Base-by-base conservation (phyloP, 208 protist species). In the Acanthamoeba divionensis region DNA sequence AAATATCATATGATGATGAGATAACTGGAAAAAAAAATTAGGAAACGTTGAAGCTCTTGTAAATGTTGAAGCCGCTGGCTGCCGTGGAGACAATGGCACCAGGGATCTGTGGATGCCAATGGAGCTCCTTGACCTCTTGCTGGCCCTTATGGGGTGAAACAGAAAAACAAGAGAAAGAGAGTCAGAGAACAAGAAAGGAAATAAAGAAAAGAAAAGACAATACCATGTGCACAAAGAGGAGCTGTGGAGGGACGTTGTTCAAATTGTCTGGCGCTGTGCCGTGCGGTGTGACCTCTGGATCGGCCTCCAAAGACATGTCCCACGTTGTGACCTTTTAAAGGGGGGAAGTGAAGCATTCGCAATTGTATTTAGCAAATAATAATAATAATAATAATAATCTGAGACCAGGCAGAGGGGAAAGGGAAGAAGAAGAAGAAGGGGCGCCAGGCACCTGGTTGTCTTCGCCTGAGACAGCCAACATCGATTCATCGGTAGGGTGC, bases 41-140 rank as follows among this genome's bases (percentile, higher is more conserved):
- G 24, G 24, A 79, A 31, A 65, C 44, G 95, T 98, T 98, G 94
- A 97, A 97, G 12, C 98, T 97, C 52, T 97, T 97, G 91, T 99
- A 99, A 54, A 99, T 95, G 91, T 99, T 97, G 65, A 99, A 97
- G 15, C 98, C 98, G 10, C 98, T 93, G 85, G 94, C 97, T 77
- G 98, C 97, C 4, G 98, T 99, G 54, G 96, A 97, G 44, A 99
- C 91, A n/a, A 99, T 92, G 67, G 98, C 94, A 45, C 98, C 97
- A 0, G 97, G 96, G n/a, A 98, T 96, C 95, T 99, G 97, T 77
- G 94, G 91, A 94, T 99, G 98, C 98, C 98, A 99, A 92, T 99
- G 98, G 18, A 97, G 95, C 94, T 99, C 98, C 96, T 99, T 99
- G 60, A 98, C 94, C 90, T 98, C 95, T 50, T 94, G 77, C 62